Base-by-base conservation (phyloP, 805 yeast genomes). In the Starmerella cellae region DNA sequence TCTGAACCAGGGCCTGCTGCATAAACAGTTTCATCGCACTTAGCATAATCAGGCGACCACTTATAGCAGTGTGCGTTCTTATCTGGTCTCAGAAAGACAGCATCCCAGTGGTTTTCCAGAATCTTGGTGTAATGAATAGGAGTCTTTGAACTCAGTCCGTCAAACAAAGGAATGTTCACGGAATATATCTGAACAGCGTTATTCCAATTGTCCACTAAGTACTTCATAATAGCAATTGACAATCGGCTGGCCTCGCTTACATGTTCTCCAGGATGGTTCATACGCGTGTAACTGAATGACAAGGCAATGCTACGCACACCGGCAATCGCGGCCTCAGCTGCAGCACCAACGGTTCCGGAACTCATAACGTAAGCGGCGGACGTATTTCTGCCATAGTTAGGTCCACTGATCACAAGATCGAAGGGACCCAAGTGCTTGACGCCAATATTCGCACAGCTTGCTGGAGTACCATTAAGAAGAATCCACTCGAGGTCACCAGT, bases 331-430 rank as follows among this genome's bases (percentile, higher is more conserved):
- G 87, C 93, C 63, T 91, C 98, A 84, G 87, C 73, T 1, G 96
- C 91, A 3, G 95, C 97, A 21, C 98, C 98, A 16, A 91, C 79
- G 2, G 98, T 91, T 13, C 98, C 98, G 52, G 93, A 79, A 4
- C 95, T 76, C 54, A 91, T 70, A 42, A 85, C 81, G 60, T 85
- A 91, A 35, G 88, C 73, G 5, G 93, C 84, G 20, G 88, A 75
- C 2, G 95, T 77, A 61, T 91, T 91, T 57, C 95, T 75, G 19
- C 98, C 98, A 51, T 80, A 88, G 58, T 91, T 91, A 6, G 98
- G 98, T 1, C 98, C 98, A 42, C 94, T 81, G 19, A 91, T 60
- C 4, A 91, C 95, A 45, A 88, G 64, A 61, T 91, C 96, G 19
- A 87, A 74, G 45, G 71, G 67, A 42, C 85, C 59, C 10, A 50